A percentile compares a stretch with the other conserved stretches of the same genome.
Evolutionary conservation across 352 stramenopile species (phyloP).

Genomic region (Globisporangium perplexum): DNA sequence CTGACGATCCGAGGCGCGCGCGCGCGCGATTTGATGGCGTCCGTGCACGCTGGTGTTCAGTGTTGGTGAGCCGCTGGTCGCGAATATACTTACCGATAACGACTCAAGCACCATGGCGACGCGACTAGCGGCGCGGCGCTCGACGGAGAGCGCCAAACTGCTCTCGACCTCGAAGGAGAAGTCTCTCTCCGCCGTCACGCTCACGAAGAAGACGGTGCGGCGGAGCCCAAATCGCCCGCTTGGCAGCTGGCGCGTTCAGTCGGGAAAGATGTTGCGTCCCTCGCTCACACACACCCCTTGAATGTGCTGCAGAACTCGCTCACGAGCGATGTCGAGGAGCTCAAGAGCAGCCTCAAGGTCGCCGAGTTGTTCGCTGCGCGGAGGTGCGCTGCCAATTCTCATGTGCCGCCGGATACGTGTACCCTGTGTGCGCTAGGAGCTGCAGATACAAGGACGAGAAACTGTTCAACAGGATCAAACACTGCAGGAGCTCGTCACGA

Average conservation of each 20-base stretch:
- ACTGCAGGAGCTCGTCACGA: conserved; percentile 31
- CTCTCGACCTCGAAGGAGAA: conserved; percentile 39
- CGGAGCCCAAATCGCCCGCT: not conserved
- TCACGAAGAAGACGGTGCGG: conserved; percentile 59
- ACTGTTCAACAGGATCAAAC: conserved; percentile 43
- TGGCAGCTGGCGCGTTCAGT: too few relatives aligned
- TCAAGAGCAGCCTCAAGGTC: conserved; percentile 54
- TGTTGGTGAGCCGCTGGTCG: too few relatives aligned
- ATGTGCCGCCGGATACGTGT: not conserved
- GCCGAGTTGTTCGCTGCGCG: not conserved
- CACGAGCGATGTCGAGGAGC: conserved; percentile 41
- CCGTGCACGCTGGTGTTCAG: too few relatives aligned
- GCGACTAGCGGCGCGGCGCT: conserved; percentile 17
- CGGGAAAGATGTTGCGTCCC: too few relatives aligned
- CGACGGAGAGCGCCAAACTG: conserved; percentile 43
- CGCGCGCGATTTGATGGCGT: too few relatives aligned
- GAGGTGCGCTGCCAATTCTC: not conserved
- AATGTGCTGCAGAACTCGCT: conserved; percentile 29
- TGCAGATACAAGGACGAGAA: conserved; percentile 37
- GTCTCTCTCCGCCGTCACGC: conserved; percentile 42
- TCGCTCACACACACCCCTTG: too few relatives aligned
- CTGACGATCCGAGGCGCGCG: too few relatives aligned
- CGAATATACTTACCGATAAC: too few relatives aligned
- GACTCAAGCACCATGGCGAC: conserved; percentile 2
- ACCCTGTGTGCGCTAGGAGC: conserved; percentile 5